Evolutionary conservation across 345 rosid genomes (phyloP).

Genomic region (Conringia planisiliqua): DNA sequence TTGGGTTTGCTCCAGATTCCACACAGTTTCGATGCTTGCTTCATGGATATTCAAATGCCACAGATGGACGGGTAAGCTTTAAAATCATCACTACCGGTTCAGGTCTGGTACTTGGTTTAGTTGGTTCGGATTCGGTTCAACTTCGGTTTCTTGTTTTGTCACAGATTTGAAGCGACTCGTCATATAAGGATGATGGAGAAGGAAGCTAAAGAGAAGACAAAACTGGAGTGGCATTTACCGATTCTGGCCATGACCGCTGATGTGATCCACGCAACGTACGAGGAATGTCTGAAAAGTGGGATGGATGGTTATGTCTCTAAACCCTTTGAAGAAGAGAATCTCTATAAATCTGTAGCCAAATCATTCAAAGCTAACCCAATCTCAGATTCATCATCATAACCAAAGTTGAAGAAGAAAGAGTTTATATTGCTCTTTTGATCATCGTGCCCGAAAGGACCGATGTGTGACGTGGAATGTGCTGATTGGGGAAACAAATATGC

Average conservation of each 20-base stretch:
- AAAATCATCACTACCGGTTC: too few species aligned
- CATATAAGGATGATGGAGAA: conserved; percentile 74
- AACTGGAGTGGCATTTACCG: conserved; percentile 66
- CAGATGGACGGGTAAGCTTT: conserved; percentile 92
- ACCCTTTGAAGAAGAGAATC: conserved; percentile 94
- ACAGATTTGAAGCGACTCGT: conserved; percentile 90
- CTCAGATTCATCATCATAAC: conserved; percentile 30
- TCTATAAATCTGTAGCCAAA: conserved; percentile 77
- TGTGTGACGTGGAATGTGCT: background rate
- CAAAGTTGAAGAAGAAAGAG: background rate
- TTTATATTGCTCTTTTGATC: background rate
- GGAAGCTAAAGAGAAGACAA: conserved; percentile 53
- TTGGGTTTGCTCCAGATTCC: conserved; percentile 69
- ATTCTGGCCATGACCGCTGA: conserved; percentile 98
- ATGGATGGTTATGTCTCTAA: conserved; percentile 98
- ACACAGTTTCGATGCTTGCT: conserved; percentile 88
- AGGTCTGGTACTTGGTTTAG: too few species aligned
- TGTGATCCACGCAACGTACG: conserved; percentile 88
- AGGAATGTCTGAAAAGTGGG: conserved; percentile 77
- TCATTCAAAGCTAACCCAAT: conserved; percentile 62
- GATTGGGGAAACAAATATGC: background rate
- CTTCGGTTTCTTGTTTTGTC: background rate
- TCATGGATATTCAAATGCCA: conserved; percentile 99
- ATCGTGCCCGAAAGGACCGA: too few species aligned
- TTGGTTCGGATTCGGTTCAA: background rate